Evolutionary conservation across 768 basidiomycete species (phyloP).

Genomic region (Psilocybe azurescens): DNA sequence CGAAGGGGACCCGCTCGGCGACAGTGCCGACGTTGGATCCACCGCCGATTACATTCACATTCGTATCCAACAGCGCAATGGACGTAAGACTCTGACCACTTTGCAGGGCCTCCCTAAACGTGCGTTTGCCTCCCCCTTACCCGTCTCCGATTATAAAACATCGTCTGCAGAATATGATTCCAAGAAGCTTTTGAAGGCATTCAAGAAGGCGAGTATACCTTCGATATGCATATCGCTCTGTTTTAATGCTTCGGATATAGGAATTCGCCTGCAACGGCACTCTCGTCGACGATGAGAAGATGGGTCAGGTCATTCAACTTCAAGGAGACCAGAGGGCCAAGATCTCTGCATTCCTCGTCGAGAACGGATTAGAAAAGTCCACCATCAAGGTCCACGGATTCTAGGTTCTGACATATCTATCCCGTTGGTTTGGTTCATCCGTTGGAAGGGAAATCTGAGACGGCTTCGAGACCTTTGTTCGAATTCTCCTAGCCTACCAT

Average conservation of each 20-base stretch:
- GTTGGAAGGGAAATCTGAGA: conserved; percentile 14
- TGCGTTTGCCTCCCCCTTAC: conserved; percentile 40
- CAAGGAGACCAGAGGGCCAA: conserved; percentile 97
- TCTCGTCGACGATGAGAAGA: conserved; percentile 92
- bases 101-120: conserved; percentile 94
- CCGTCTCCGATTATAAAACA: conserved; percentile 13
- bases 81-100: conserved; percentile 97
- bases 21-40: conserved; percentile 77
- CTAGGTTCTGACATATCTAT: conserved; percentile 42
- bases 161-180: conserved; percentile 81
- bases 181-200: conserved; percentile 98
- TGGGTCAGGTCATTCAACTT: conserved; percentile 97
- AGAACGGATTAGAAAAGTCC: conserved; percentile 77
- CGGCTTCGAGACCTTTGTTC: conserved; percentile 17
- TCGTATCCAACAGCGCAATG: conserved; percentile 99
- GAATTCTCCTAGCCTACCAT: conserved; percentile 7
- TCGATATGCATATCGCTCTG: not conserved
- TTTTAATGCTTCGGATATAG: conserved; percentile 41
- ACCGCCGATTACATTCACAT: conserved; percentile 90
- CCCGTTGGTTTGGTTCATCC: conserved; percentile 18
- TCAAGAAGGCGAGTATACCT: conserved; percentile 82
- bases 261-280: conserved; percentile 99
- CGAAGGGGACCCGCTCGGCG: conserved; percentile 83
- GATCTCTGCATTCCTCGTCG: conserved; percentile 86
- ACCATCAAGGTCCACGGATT: conserved; percentile 91